Percentiles rank a stretch among this genome's conserved stretches.
Evolutionary conservation across 768 basidiomycete genomes (phyloP).

Genomic region (Mycena epipterygia): DNA sequence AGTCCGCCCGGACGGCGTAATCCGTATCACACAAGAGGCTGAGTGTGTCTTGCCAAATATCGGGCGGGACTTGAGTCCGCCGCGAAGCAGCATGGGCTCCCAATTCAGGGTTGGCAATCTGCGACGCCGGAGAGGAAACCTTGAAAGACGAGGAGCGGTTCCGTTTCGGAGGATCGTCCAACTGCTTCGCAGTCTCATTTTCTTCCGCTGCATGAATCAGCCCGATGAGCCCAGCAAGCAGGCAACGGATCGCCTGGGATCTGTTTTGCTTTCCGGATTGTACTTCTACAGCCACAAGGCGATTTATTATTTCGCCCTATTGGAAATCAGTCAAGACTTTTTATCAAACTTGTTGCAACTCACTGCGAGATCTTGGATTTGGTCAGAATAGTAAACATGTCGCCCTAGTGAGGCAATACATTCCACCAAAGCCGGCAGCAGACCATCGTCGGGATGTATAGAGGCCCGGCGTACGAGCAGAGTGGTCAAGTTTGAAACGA

Average conservation of each 20-base stretch:
- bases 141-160: conserved; percentile 39
- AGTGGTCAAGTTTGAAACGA: conserved; percentile 82
- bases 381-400: conserved; percentile 96
- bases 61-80: conserved; percentile 79
- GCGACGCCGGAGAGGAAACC: conserved; percentile 40
- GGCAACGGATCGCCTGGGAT: conserved; percentile 75
- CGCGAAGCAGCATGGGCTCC: conserved; percentile 55
- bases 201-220: conserved; percentile 75
- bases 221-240: conserved; percentile 78
- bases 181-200: conserved; percentile 48
- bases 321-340: conserved; percentile 8
- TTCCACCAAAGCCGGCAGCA: conserved; percentile 77
- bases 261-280: conserved; percentile 67
- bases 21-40: conserved; percentile 86
- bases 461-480: conserved; percentile 80
- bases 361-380: conserved; percentile 90
- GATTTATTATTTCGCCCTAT: conserved; percentile 81
- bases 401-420: conserved; percentile 89
- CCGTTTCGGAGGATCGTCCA: conserved; percentile 39
- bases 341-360: conserved; percentile 36
- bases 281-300: conserved; percentile 78
- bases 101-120: conserved; percentile 46
- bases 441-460: conserved; percentile 70
- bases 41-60: conserved; percentile 93
- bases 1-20: conserved; percentile 84